A percentile compares a stretch with the other conserved stretches of the same genome.
Conservation (phyloP, 2,329 filamentous ascomycete species). For the Colletotrichum zoysiae region DNA sequence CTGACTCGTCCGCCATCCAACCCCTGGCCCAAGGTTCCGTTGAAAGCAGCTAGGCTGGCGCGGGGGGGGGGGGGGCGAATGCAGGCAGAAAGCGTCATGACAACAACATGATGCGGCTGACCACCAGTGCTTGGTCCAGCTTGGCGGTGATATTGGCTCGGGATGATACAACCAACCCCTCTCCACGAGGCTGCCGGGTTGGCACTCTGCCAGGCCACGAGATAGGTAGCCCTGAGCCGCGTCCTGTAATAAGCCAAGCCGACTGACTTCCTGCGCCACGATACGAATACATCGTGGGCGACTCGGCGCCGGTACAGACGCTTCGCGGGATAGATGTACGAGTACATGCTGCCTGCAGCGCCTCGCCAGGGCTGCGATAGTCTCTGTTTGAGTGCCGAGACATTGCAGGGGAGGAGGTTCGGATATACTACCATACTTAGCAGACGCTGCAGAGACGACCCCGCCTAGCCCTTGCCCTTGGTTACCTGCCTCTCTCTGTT, state of each 20-base stretch:
- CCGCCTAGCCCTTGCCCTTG: not conserved
- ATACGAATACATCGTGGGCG: not conserved
- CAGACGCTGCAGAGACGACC: not conserved
- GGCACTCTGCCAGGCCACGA: not conserved
- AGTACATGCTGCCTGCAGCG: conserved; percentile 12
- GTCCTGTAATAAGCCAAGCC: conserved; percentile 1
- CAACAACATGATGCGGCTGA: conserved; percentile 7
- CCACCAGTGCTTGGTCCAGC: not conserved
- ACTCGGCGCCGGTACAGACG: not conserved
- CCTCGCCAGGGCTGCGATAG: not conserved
- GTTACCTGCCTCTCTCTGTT: not conserved
- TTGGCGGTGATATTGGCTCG: conserved; percentile 29
- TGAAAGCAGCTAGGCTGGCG: conserved; percentile 7
- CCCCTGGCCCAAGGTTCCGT: conserved; percentile 11
- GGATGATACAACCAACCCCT: not conserved
- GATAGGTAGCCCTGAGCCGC: not conserved
- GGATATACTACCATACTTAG: not conserved
- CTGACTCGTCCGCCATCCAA: conserved; percentile 23
- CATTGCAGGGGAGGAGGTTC: not conserved
- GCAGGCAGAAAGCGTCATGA: not conserved
- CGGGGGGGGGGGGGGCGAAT: not conserved
- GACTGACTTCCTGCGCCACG: not conserved
- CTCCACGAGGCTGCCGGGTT: conserved; percentile 18
- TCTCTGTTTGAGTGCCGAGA: too few species aligned
- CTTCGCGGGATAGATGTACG: conserved; percentile 7